Base-by-base conservation (phyloP, 768 basidiomycete species). In the Lentinula sp. region DNA sequence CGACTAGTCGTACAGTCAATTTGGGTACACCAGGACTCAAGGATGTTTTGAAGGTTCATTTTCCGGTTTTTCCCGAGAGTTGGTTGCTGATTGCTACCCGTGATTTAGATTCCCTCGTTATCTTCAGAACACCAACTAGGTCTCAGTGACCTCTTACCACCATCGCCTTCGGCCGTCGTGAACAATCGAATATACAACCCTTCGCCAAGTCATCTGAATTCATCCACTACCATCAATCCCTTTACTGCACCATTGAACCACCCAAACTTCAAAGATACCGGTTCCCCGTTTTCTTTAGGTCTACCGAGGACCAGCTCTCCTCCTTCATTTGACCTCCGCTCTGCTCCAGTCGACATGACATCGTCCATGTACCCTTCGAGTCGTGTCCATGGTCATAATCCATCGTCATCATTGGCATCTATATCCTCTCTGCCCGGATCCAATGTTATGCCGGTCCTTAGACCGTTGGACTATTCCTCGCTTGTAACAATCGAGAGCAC, bases 71-170 rank as follows among this genome's bases (percentile, higher is more conserved):
- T 13, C 41, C 4, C 15, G 23, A 23, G 4, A 20, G 6, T 28
- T 32, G 51, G 32, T 32, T 32, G 18, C 1, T 8, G 1, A 15
- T 52, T 52, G n/a, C 39, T 61, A 61, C 53, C 48, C 59, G 39
- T 33, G 39, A 39, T 37, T 4, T 61, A 90, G 87, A 81, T 87
- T 46, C 87, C 88, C 0, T 82, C 81, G 12, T 74, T 88, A 20
- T 83, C 86, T 18, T 85, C 85, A 1, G 88, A 88, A 56, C 85
- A 90, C 67, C 85, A 85, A 65, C 71, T 87, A 16, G 87, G 86
- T 36, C 84, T 86, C 71, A 66, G 79, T 13, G 90, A 91, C 66
- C 73, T 92, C 23, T 73, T 90, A 18, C 89, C 91, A 5, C 89
- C 91, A 1, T 91, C 91, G 12, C 90, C 88, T 8, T 85, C 81